Base-by-base conservation (phyloP, 768 basidiomycete genomes). In the Auricularia cornea region DNA sequence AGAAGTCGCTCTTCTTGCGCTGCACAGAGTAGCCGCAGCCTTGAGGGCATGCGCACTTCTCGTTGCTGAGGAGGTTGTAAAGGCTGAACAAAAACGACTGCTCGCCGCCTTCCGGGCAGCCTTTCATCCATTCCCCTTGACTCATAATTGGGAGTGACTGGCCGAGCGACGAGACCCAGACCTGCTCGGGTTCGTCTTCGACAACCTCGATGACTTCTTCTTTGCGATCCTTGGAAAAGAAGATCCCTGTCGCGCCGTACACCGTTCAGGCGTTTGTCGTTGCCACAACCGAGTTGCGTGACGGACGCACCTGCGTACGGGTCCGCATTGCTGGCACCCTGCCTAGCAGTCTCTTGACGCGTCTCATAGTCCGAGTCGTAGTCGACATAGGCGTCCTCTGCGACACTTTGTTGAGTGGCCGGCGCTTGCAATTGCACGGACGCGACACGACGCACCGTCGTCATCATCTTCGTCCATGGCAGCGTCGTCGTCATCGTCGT, bases 61-160 rank as follows among this genome's bases (percentile, higher is more conserved):
- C 85, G 60, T 82, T 81, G 67, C 80, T 82, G 60, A 95, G 79
- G 66, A 89, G 82, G 57, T 86, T 83, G 73, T 94, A 95, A 32
- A 94, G 81, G 66, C 86, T 83, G 75, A 97, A 97, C 60, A 97
- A 78, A 75, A 89, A 90, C 64, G 84, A 85, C 71, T 97, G 94
- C 73, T 97, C 94, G 69, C 88, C 86, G 60, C 90, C 92, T 73
- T 96, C 94, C 0, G 94, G 94, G 74, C 94, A 97, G 23, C 94
- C 94, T 72, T 90, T 92, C 94, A 97, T 97, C 93, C 93, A 97
- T 71, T 94, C 87, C 30, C 91, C 92, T 73, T 92, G 90, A 26
- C 87, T 87, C 83, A 96, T 85, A 44, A 94, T 76, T n/a, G 64
- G 63, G 52, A 66, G 61, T 29, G 59, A 59, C 54, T 40, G 33